Evolutionary conservation across 1,284 basidiomycete genomes (phyloP).

Genomic region (Cutaneotrichosporon cavernicola): DNA sequence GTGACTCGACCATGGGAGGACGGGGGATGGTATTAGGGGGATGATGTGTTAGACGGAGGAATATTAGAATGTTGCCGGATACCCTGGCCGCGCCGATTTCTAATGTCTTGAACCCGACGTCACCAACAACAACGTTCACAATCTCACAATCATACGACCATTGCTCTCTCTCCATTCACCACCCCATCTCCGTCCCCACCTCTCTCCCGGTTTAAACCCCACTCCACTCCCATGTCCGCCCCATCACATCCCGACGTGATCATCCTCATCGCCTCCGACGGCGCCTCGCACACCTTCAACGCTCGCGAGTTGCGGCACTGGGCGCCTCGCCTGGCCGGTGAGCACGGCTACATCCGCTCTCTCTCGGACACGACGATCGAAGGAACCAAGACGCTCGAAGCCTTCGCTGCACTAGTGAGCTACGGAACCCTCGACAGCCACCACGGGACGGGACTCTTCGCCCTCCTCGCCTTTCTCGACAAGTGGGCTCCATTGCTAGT

Average conservation of each 20-base stretch:
- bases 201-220: neutral
- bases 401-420: neutral
- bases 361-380: neutral
- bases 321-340: neutral
- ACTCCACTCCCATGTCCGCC: neutral
- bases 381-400: conserved; percentile 2
- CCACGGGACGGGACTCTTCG: neutral
- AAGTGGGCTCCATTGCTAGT: neutral
- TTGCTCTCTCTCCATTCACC: neutral
- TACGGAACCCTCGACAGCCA: conserved; percentile 2
- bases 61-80: too few species aligned
- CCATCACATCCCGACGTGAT: neutral
- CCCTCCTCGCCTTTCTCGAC: conserved; percentile 2
- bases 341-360: neutral
- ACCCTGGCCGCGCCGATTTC: too few species aligned
- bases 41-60: too few species aligned
- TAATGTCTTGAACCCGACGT: too few species aligned
- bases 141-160: neutral
- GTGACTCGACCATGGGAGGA: too few species aligned
- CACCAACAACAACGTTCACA: too few species aligned
- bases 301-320: neutral
- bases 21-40: too few species aligned
- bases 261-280: neutral
- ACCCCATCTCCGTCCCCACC: neutral
- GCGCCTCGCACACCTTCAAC: conserved; percentile 3